Conservation (phyloP, 208 protist species). For the Trypanosoma grayi region DNA sequence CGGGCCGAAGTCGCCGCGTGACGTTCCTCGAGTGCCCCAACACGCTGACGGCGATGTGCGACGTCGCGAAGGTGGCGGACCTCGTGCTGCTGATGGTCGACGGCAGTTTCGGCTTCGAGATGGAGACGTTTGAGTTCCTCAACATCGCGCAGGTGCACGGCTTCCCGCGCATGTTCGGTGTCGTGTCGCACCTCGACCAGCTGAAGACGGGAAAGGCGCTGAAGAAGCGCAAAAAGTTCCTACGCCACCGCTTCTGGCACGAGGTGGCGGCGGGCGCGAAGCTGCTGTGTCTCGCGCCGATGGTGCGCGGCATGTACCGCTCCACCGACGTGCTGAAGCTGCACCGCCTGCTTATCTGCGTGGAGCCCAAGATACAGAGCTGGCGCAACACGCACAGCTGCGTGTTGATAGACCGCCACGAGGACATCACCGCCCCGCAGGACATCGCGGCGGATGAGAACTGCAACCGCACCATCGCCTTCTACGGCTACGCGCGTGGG, state of each 20-base stretch:
- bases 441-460: slow-evolving; percentile 59
- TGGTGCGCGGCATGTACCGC: slow-evolving; percentile 96
- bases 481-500: slow-evolving; percentile 99
- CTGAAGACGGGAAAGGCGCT: slow-evolving; percentile 96
- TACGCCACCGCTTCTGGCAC: slow-evolving; percentile 96
- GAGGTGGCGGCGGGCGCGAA: slow-evolving; percentile 94
- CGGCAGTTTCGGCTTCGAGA: slow-evolving; percentile 98
- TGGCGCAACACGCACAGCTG: slow-evolving; percentile 98
- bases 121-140: slow-evolving; percentile 99
- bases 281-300: slow-evolving; percentile 97
- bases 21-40: slow-evolving; percentile 99
- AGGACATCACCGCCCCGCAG: slow-evolving; percentile 98
- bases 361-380: slow-evolving; percentile 96
- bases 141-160: slow-evolving; percentile 99
- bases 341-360: slow-evolving; percentile 95
- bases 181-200: slow-evolving; percentile 98
- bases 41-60: slow-evolving; percentile 98
- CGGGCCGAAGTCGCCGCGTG: slow-evolving; percentile 90
- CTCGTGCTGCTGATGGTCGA: slow-evolving; percentile 98
- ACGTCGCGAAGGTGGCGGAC: slow-evolving; percentile 98
- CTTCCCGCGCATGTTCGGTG: slow-evolving; percentile 98
- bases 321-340: slow-evolving; percentile 98
- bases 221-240: slow-evolving; percentile 97
- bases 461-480: slow-evolving; percentile 83
- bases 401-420: slow-evolving; percentile 95